Conservation (phyloP, 176 grass and related monocot genomes). For the Musa schizocarpa region DNA sequence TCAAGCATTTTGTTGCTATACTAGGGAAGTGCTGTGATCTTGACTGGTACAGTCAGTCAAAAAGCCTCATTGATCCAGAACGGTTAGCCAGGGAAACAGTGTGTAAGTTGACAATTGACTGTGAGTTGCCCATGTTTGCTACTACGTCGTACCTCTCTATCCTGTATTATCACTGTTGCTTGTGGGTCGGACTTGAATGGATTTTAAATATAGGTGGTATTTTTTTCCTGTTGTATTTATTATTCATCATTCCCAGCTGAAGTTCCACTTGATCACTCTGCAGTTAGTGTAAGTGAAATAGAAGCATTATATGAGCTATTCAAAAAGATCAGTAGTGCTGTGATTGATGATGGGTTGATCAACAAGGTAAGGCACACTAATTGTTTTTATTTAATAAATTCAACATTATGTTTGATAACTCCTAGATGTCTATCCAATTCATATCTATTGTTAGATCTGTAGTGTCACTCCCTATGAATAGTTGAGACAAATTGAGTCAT, state of each 20-base stretch:
- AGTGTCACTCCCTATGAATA: no score
- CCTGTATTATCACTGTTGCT: no score
- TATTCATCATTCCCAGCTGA: neutral
- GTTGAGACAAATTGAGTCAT: no score
- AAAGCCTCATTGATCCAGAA: conserved; percentile 57
- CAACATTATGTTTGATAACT: neutral
- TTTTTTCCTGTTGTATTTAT: conserved; percentile 1
- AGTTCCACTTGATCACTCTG: conserved; percentile 12
- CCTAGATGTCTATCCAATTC: neutral
- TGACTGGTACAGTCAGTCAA: conserved; percentile 45
- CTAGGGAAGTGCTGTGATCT: conserved; percentile 65
- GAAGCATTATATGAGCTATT: conserved; percentile 86
- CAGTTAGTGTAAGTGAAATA: conserved; percentile 83
- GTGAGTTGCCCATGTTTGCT: neutral
- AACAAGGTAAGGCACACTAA: conserved; percentile 50
- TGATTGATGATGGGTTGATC: conserved; percentile 83
- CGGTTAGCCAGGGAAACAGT: conserved; percentile 64
- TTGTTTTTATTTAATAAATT: neutral
- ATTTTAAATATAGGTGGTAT: neutral
- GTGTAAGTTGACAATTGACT: conserved; percentile 42
- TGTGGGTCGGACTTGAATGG: no score
- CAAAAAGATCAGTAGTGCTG: conserved; percentile 80
- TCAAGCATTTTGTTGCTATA: conserved; percentile 33
- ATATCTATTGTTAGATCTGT: conserved; percentile 30
- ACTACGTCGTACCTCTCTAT: no score